phyloP scores from a whole-genome alignment of 2,329 filamentous ascomycete genomes.

The Talaromyces sp. region DNA sequence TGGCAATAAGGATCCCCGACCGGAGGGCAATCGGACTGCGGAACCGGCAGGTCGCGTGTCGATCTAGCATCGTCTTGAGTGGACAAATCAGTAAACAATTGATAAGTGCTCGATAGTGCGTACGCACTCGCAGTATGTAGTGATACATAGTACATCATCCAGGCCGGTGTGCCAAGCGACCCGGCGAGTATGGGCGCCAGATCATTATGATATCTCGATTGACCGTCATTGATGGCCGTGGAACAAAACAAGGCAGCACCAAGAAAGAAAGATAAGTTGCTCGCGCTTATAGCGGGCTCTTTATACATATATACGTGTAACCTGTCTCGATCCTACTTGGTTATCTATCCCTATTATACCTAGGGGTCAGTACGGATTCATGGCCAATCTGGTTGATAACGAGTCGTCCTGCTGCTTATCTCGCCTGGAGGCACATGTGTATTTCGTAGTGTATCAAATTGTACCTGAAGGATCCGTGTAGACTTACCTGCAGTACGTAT shows the following conservation, averaged over 20 bases:
- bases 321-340: not conserved
- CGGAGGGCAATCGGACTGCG: slow-evolving; percentile 18
- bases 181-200: not conserved
- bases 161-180: not conserved
- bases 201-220: not conserved
- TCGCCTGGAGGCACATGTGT: not conserved
- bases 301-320: slow-evolving; percentile 6
- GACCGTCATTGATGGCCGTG: not conserved
- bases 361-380: not conserved
- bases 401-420: not conserved
- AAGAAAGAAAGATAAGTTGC: not conserved
- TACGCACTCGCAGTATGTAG: not conserved
- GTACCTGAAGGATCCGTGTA: not conserved
- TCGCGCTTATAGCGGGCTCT: slow-evolving; percentile 14
- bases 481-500: not conserved
- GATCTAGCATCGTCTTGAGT: not conserved
- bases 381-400: not conserved
- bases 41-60: slow-evolving; percentile 11
- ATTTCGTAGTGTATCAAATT: not conserved
- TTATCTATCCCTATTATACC: not conserved
- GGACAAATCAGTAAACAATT: not conserved
- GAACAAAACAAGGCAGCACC: not conserved
- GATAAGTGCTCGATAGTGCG: not conserved
- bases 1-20: slow-evolving; percentile 1
- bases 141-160: not conserved